A percentile compares a stretch with the other conserved stretches of the same genome.
Evolutionary conservation across 352 stramenopile genomes (phyloP).

Genomic region (Phytopythium ostracodes): DNA sequence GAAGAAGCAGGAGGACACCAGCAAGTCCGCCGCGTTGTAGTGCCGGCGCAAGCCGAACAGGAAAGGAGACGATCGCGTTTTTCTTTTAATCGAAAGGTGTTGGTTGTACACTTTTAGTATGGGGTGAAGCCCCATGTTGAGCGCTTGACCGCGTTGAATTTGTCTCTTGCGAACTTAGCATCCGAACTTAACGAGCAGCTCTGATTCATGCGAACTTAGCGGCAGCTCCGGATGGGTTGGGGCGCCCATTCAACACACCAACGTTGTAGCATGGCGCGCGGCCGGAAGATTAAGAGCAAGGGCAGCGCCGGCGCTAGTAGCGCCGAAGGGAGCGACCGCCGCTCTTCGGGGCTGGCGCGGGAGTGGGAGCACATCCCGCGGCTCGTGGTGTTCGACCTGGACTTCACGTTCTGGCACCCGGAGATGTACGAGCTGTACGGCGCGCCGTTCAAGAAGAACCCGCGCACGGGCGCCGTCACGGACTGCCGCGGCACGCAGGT

Average conservation of each 20-base stretch:
- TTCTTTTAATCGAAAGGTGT: too few species aligned
- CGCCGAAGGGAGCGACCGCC: not conserved
- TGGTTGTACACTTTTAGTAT: too few species aligned
- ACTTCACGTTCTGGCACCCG: conserved; percentile 78
- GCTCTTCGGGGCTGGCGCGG: not conserved
- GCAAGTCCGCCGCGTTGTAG: not conserved
- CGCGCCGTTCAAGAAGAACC: conserved; percentile 69
- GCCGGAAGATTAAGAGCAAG: conserved; percentile 1
- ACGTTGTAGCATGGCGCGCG: conserved; percentile 2
- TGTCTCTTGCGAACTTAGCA: not conserved
- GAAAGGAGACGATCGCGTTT: not conserved
- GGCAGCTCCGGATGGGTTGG: too few species aligned
- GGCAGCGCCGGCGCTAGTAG: not conserved
- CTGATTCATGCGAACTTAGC: not conserved
- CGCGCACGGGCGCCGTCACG: conserved; percentile 50
- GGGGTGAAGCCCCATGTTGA: too few species aligned
- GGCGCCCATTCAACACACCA: too few species aligned
- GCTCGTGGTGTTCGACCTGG: conserved; percentile 75
- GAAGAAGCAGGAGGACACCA: not conserved
- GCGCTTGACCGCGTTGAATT: not conserved
- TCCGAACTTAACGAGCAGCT: not conserved
- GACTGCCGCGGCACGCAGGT: conserved; percentile 72
- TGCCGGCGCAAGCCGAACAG: conserved; percentile 7
- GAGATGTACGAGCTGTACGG: conserved; percentile 87
- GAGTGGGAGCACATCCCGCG: conserved; percentile 49